Percentiles rank a stretch among this genome's conserved stretches.
phyloP scores from a whole-genome alignment of 208 protist genomes.

The Kentomonas sorsogonicus region DNA sequence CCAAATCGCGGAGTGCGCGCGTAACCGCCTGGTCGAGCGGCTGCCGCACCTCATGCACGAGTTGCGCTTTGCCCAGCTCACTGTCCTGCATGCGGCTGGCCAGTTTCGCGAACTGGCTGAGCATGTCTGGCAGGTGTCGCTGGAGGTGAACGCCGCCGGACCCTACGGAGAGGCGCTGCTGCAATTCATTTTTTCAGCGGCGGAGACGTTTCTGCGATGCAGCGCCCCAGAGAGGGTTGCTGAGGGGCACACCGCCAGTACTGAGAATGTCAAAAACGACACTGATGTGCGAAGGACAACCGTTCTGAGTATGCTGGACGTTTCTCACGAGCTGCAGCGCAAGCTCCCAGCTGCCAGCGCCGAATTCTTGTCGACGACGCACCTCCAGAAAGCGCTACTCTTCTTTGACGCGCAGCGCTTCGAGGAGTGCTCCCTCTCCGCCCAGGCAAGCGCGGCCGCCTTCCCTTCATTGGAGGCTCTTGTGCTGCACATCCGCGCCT shows the following conservation, averaged over 20 bases:
- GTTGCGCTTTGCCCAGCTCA: conserved; percentile 47
- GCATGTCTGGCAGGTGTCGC: conserved; percentile 17
- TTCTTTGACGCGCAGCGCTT: conserved; percentile 15
- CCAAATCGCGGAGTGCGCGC: no score
- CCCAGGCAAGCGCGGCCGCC: conserved; percentile 8
- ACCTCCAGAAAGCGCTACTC: conserved; percentile 25
- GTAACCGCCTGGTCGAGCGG: no score
- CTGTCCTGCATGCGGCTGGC: conserved; percentile 25
- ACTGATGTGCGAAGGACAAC: no score
- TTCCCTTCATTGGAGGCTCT: conserved; percentile 29
- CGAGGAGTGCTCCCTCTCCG: conserved; percentile 3
- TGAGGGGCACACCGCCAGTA: not conserved
- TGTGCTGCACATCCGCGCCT: conserved; percentile 15
- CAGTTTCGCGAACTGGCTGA: conserved; percentile 14
- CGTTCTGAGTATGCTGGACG: conserved; percentile 14
- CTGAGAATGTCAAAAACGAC: not conserved
- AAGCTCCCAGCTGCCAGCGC: no score
- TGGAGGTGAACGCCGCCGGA: conserved; percentile 11
- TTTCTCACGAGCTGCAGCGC: conserved; percentile 25
- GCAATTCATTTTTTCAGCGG: conserved; percentile 47
- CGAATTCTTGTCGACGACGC: no score
- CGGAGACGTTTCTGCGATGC: not conserved
- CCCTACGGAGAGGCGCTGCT: conserved; percentile 48
- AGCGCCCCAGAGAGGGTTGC: not conserved
- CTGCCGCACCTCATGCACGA: conserved; percentile 19